Conservation (phyloP, 2,329 filamentous ascomycete genomes). For the Shiraia bambusicola region DNA sequence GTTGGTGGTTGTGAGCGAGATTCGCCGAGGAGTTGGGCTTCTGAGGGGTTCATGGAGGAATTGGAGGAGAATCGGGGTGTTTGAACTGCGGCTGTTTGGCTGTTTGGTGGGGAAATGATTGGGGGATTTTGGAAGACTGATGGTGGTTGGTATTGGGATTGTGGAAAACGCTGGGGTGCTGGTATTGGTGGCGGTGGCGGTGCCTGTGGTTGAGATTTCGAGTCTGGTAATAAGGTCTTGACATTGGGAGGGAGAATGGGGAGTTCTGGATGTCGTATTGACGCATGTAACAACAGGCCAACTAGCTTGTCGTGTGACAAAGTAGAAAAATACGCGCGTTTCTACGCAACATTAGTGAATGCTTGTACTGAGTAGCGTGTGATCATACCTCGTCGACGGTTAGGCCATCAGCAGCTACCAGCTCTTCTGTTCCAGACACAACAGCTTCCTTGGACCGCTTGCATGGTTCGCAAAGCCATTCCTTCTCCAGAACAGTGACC, state of each 20-base stretch:
- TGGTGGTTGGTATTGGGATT: slow-evolving; percentile 15
- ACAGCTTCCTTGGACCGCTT: slow-evolving; percentile 34
- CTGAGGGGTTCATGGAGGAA: slow-evolving; percentile 32
- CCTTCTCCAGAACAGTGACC: slow-evolving; percentile 64
- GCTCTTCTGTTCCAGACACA: slow-evolving; percentile 38
- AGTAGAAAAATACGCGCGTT: slow-evolving; percentile 62
- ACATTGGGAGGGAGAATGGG: slow-evolving; percentile 60
- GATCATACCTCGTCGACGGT: slow-evolving; percentile 46
- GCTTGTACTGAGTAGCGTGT: background rate
- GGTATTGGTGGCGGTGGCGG: slow-evolving; percentile 14
- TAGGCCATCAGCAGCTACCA: slow-evolving; percentile 44
- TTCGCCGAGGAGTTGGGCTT: slow-evolving; percentile 38
- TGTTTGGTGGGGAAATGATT: slow-evolving; percentile 35
- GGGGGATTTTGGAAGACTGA: slow-evolving; percentile 9
- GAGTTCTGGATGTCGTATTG: slow-evolving; percentile 63
- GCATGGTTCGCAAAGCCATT: slow-evolving; percentile 73
- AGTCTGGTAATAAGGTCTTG: slow-evolving; percentile 22
- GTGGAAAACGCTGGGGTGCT: slow-evolving; percentile 4
- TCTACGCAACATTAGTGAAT: slow-evolving; percentile 46
- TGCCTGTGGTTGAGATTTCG: slow-evolving; percentile 12
- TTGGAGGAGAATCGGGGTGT: slow-evolving; percentile 25
- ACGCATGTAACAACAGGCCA: slow-evolving; percentile 63
- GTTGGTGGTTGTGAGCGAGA: slow-evolving; percentile 16
- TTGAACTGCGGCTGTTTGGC: slow-evolving; percentile 16
- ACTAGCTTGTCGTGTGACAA: slow-evolving; percentile 64